Evolutionary conservation across 148 eudicot genomes (phyloP), one percentile per base, ranked within the genome.

Genomic region (Chenopodium formosanum): DNA sequence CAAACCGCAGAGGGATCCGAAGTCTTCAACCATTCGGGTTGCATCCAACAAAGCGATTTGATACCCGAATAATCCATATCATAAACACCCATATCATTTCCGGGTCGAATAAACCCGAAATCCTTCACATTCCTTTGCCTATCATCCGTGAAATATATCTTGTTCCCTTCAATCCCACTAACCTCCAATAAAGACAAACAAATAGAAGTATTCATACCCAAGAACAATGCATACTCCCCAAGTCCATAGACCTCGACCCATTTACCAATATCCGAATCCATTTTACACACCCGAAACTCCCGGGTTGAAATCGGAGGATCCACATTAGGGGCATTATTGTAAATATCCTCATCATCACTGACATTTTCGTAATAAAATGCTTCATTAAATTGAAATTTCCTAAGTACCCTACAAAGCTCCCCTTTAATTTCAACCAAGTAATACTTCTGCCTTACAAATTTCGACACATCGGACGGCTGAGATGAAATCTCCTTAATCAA

Each of bases 121-220:
- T 83, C 82, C 75, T 84, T 79, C 12, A 7, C 52, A 50, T 68
- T 75, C 64, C 74, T 84, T 23, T 80, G 79, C 31, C 82, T 75
- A 31, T 84, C 86, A 84, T 84, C 86, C 20, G 80, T 84, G 47
- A 84, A 83, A 50, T 79, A 83, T 23, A 83, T 58, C 8, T 50
- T 10, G 44, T 83, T 83, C n/a, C 82, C 82, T 48, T 74, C 73
- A 7, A 83, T 69, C 2, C 82, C 82, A 74, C 31, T 16, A 48
- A 83, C 46, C 10, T 79, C 75, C 70, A 44, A 4, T 58, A 79
- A 75, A 56, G 75, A 79, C 4, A 83, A 11, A 67, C 79, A 62
- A 34, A 84, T 13, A n/a, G 86, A 80, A 29, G 76, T 79, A 70
- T 25, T 44, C 37, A 70, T 67, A 60, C 86, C 86, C 77, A 84